These are phyloP conservation scores for Colletotrichum sidae DNA, from an alignment of 2,329 filamentous ascomycete genomes.

Conservation along the genomic window DNA sequence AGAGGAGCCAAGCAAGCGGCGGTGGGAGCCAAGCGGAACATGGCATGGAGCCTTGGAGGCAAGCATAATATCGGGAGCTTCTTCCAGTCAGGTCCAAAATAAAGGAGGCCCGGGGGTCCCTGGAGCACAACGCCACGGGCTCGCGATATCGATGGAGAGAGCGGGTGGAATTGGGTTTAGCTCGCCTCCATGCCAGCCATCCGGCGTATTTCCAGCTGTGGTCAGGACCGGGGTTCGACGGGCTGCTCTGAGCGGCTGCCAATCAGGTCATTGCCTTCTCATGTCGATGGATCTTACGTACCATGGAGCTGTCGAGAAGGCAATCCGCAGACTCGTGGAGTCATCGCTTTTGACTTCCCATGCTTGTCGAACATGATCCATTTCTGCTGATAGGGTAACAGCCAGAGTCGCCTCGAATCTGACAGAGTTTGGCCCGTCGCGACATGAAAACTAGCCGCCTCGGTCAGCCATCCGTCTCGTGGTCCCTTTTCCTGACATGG, in stretches of 20 bases:
- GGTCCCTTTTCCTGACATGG: background rate
- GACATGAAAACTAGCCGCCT: too few relatives aligned
- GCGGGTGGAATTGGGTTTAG: constrained; percentile 34
- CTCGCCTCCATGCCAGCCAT: constrained; percentile 37
- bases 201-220: constrained; percentile 36
- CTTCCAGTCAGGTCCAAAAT: constrained; percentile 28
- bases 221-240: constrained; percentile 20
- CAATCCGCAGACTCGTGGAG: constrained; percentile 17
- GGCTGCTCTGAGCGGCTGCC: constrained; percentile 23
- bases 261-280: constrained; percentile 21
- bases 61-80: constrained; percentile 19
- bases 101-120: constrained; percentile 36
- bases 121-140: constrained; percentile 27
- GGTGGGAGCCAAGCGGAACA: constrained; percentile 16
- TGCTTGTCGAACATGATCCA: background rate
- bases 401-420: too few relatives aligned
- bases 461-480: too few relatives aligned
- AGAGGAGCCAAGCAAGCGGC: constrained; percentile 10
- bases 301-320: constrained; percentile 17
- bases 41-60: constrained; percentile 14
- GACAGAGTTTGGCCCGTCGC: too few relatives aligned
- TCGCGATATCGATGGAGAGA: constrained; percentile 32
- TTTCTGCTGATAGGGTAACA: too few relatives aligned
- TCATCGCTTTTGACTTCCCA: constrained; percentile 6
- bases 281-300: constrained; percentile 19